Evolutionary conservation across 179 eudicot genomes (phyloP), one percentile per base, ranked within the genome.

Genomic region (Amaranthus tricolor): DNA sequence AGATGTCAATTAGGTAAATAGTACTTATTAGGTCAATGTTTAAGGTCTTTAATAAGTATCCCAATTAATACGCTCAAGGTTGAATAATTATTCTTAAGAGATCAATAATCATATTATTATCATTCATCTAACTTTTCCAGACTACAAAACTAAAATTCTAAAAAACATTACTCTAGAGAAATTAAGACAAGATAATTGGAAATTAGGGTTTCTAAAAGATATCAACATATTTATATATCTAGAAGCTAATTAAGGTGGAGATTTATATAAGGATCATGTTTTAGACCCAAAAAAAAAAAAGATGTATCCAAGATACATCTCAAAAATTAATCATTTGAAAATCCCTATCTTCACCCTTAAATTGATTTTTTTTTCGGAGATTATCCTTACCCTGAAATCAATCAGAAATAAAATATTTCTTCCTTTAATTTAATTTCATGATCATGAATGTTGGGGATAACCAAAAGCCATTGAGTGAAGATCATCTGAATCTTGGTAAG

Each of bases 391-490:
- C 64, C n/a, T 16, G 20, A 31, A 71, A 17, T 62, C 54, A 62
- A 45, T 31, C 61, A 2, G 2, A 31, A 31, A 31, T 5, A 2
- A 16, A 21, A 12, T 24, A 9, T 21, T 40, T 14, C 61, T 31
- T 68, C 21, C 9, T 61, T 16, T 10, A 6, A 66, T 9, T 31
- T 31, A 31, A 31, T 31, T 31, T 31, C 40, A 31, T 31, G 40
- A 40, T 15, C 40, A 81, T 7, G 81, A 88, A 78, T 84, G 81
- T 69, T 82, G 88, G 78, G 83, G 73, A 71, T 89, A 91, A 45
- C 91, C 87, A 58, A 88, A 90, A 58, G 96, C 91, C 45, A 90
- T 66, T 0, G 97, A 84, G 73, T 87, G 90, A 51, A 94, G 93
- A 54, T 94, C 97, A 55, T 90, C 82, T 0, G 78, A 79, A 19